Evolutionary conservation across 2,329 filamentous ascomycete genomes (phyloP), one percentile per base, ranked within the genome.

Genomic region (Sporothrix luriei): DNA sequence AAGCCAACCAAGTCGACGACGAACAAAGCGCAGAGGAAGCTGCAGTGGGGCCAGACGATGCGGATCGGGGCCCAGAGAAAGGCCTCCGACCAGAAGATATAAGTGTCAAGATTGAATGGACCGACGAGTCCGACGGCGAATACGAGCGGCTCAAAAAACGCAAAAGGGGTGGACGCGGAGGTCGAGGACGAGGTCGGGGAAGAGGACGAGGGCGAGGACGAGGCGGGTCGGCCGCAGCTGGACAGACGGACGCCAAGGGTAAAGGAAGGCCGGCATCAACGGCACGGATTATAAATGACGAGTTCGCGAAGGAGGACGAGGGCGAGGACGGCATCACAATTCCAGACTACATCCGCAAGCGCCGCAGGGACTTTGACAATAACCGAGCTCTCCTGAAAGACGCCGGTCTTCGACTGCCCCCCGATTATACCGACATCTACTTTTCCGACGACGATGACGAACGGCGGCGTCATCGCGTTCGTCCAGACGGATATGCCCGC

Each of bases 401-500:
- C 69, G 87, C 86, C 6, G 92, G 91, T 0, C 81, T 97, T 55
- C 89, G 87, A 72, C 78, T 96, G 2, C 93, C 95, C 0, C 95
- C 95, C 0, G 85, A 87, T 64, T 97, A 91, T 76, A 85, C 89
- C 0, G 88, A 89, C 62, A 83, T 97, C 19, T 84, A 91, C 11
- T 94, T 97, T 73, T 91, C 90, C 0, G 91, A 93, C 43, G 87
- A 86, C 71, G 82, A 87, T 55, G 19, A 38, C 57, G 57, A 68
- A 46, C 59, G 66, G 0, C 66, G 69, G 33, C 71, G 76, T 29
- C 70, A 76, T 0, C 43, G 24, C 1, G 40, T 21, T 5, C 38
- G 29, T 5, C 40, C 40, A 5, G n/a, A 29, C 11, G 29, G 33
- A 33, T 33, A 4, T 6, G 33, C 1, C 33, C 33, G 33, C 6